Evolutionary conservation across 164 flowering plant species (phyloP).

Genomic region (Berberis vulgaris): DNA sequence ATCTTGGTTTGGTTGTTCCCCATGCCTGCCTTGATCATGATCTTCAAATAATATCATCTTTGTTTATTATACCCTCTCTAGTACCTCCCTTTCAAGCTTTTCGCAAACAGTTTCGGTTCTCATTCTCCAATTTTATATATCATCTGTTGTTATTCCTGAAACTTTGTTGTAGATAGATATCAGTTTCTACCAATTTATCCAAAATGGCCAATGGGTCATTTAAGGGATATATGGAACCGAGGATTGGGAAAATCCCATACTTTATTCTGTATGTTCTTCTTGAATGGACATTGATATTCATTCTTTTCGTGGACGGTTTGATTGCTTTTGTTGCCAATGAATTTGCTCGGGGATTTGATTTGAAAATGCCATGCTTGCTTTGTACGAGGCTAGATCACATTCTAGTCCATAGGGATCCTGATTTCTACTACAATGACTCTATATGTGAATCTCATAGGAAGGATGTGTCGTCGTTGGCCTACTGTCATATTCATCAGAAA

Average conservation of each 20-base stretch:
- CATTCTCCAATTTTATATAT: background rate
- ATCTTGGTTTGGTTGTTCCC: constrained; percentile 28
- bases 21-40: constrained; percentile 37
- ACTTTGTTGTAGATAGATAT: background rate
- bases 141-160: background rate
- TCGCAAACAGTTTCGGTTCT: too few species aligned
- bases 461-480: constrained; percentile 62
- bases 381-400: constrained; percentile 75
- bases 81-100: too few species aligned
- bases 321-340: constrained; percentile 50
- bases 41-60: constrained; percentile 16
- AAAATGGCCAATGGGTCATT: constrained; percentile 32
- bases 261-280: constrained; percentile 51
- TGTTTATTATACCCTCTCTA: too few species aligned
- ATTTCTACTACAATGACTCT: constrained; percentile 57
- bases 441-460: constrained; percentile 69
- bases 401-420: constrained; percentile 26
- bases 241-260: constrained; percentile 46
- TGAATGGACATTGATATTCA: constrained; percentile 63
- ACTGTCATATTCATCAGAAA: constrained; percentile 58
- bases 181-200: background rate
- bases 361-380: constrained; percentile 62
- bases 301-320: constrained; percentile 63
- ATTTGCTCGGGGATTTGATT: constrained; percentile 57
- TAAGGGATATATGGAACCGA: constrained; percentile 38